phyloP scores from a whole-genome alignment of 2,329 filamentous ascomycete genomes.

The Eutypa lata region DNA sequence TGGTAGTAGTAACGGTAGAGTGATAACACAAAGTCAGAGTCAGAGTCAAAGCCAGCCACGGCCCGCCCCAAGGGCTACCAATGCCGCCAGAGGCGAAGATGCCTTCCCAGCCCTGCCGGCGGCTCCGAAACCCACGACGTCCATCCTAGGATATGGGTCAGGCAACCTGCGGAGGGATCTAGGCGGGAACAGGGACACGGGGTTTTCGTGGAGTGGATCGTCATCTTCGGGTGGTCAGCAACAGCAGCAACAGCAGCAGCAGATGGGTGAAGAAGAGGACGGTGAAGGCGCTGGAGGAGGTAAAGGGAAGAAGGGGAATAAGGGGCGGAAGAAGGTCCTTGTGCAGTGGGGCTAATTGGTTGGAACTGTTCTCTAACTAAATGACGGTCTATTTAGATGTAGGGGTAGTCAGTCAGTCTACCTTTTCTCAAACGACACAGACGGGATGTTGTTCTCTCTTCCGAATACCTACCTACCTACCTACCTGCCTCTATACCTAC shows the following conservation, averaged over 20 bases:
- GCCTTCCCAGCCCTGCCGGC: conserved; percentile 81
- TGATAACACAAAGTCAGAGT: too few species aligned
- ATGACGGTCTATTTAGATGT: too few species aligned
- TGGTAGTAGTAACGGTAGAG: conserved; percentile 1
- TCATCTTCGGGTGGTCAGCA: conserved; percentile 13
- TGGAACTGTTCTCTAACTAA: too few species aligned
- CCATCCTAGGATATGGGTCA: conserved; percentile 59
- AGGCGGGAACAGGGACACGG: conserved; percentile 41
- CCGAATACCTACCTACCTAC: too few species aligned
- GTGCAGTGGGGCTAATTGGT: conserved; percentile 57
- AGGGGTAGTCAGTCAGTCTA: too few species aligned
- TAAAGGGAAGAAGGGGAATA: conserved; percentile 53
- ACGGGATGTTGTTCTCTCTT: too few species aligned
- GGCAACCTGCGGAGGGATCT: conserved; percentile 54
- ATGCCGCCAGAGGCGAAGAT: conserved; percentile 43
- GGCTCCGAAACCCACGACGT: conserved; percentile 66
- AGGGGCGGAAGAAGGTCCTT: conserved; percentile 60
- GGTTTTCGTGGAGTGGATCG: conserved; percentile 50
- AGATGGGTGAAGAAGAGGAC: conserved; percentile 15
- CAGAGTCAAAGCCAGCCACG: conserved; percentile 6
- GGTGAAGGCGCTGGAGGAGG: conserved; percentile 13
- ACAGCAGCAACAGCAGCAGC: background rate
- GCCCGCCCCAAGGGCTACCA: background rate
- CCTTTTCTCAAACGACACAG: too few species aligned
- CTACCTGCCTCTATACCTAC: too few species aligned